phyloP scores from a whole-genome alignment of 345 rosid genomes.

The Pugionium dolabratum region DNA sequence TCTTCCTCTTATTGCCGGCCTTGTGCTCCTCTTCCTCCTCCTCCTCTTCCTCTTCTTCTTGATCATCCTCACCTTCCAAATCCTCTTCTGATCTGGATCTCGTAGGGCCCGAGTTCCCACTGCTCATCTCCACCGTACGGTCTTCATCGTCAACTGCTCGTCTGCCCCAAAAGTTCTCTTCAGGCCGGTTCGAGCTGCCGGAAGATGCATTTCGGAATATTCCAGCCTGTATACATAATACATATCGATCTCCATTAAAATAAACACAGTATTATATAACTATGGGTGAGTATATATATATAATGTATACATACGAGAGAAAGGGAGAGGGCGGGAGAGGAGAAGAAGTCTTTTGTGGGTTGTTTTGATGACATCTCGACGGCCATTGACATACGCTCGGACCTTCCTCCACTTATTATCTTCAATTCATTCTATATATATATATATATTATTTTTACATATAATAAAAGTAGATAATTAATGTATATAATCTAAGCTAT shows the following conservation, averaged over 20 bases:
- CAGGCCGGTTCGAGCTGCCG: conserved; percentile 50
- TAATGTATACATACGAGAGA: conserved; percentile 55
- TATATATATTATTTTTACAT: not conserved
- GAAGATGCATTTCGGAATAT: conserved; percentile 76
- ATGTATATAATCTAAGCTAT: not conserved
- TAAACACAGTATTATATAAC: too few species aligned
- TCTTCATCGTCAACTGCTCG: conserved; percentile 54
- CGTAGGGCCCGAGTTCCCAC: conserved; percentile 84
- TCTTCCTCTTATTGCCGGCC: conserved; percentile 72
- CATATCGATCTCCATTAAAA: not conserved
- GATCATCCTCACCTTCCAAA: conserved; percentile 58
- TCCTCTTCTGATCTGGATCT: conserved; percentile 90
- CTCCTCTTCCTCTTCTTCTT: conserved; percentile 49
- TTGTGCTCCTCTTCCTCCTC: conserved; percentile 34
- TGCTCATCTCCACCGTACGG: conserved; percentile 84
- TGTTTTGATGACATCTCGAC: conserved; percentile 84
- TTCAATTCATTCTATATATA: conserved; percentile 20
- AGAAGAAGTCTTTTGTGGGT: conserved; percentile 86
- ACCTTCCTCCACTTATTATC: conserved; percentile 7
- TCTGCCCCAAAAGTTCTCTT: conserved; percentile 60
- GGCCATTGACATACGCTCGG: conserved; percentile 64
- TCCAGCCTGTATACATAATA: conserved; percentile 61
- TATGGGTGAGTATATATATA: too few species aligned
- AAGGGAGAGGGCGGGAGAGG: conserved; percentile 98
- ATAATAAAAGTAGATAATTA: too few species aligned